Base-by-base conservation (phyloP, 371 early-diverging fungal species). In the Antonospora locustae region DNA sequence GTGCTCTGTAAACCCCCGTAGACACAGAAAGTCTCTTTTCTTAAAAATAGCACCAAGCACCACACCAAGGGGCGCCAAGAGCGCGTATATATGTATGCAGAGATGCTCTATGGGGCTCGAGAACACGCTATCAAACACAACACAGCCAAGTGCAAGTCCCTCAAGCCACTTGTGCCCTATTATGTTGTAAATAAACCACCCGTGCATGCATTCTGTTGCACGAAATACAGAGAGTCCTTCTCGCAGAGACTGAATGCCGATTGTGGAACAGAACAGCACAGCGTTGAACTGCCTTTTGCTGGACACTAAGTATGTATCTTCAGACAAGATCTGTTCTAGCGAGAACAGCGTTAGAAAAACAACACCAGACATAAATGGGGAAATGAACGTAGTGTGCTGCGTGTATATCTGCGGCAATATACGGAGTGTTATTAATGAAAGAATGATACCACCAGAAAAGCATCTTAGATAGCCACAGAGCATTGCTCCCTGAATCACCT, bases 141-240 rank as follows among this genome's bases (percentile, higher is more conserved):
- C 50, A 36, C 61, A 52, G n/a, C 76, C 73, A 17, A 75, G 44
- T 7, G 69, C 58, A 67, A 75, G 65, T 14, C 71, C 65, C 38
- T 75, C 76, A 16, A 72, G 43, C 41, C 66, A 62, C 40, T 75
- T 75, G 39, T 75, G 76, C 11, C 66, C 36, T 7, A 75, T 14
- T 4, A 73, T 49, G 14, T 69, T 64, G 17, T 63, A 32, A 14
- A 63, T 48, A 58, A 63, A 62, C 34, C 63, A 66, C n/a, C n/a
- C n/a, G n/a, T n/a, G n/a, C n/a, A n/a, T n/a, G n/a, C n/a, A n/a
- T n/a, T n/a, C n/a, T n/a, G n/a, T n/a, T n/a, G n/a, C n/a, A n/a
- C n/a, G n/a, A n/a, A n/a, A n/a, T n/a, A n/a, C n/a, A n/a, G n/a
- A n/a, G n/a, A n/a, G n/a, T n/a, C n/a, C n/a, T n/a, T n/a, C n/a